phyloP scores from a whole-genome alignment of 495 filamentous ascomycete species.

The Hypoxylon lienhwacheense region DNA sequence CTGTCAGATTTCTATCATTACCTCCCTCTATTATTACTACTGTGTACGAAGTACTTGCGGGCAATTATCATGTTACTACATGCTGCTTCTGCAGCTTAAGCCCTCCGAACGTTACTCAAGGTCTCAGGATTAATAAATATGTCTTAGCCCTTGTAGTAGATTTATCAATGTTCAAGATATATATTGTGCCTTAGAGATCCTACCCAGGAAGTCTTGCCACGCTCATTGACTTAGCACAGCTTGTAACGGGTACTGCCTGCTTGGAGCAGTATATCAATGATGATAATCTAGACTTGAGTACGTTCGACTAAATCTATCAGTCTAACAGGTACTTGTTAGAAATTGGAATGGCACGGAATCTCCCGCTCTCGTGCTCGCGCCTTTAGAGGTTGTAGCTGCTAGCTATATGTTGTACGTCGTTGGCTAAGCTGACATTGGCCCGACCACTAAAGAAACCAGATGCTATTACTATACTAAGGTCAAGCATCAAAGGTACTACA shows the following conservation, averaged over 20 bases:
- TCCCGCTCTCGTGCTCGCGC: slow-evolving; percentile 58
- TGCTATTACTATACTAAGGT: no score
- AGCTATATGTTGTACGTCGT: slow-evolving; percentile 56
- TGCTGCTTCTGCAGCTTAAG: slow-evolving; percentile 10
- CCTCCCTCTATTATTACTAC: no score
- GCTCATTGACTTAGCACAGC: slow-evolving; percentile 16
- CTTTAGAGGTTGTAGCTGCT: slow-evolving; percentile 56
- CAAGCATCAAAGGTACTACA: slow-evolving; percentile 59
- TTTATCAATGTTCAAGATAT: no score
- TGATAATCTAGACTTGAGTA: slow-evolving; percentile 53
- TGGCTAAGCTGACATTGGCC: slow-evolving; percentile 51
- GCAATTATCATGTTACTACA: slow-evolving; percentile 3
- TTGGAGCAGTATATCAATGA: slow-evolving; percentile 61
- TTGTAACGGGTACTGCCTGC: slow-evolving; percentile 11
- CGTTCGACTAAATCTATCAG: slow-evolving; percentile 59
- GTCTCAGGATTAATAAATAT: slow-evolving; percentile 5
- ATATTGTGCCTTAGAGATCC: no score
- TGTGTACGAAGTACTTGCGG: no score
- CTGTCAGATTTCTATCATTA: no score
- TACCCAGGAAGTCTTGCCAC: no score
- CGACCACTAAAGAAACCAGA: slow-evolving; percentile 53
- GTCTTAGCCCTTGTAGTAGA: no score
- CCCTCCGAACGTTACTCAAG: slow-evolving; percentile 13
- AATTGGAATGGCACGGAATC: slow-evolving; percentile 56
- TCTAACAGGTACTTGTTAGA: slow-evolving; percentile 51